Conservation (phyloP, 2,329 filamentous ascomycete species). For the Venturia pyrina region DNA sequence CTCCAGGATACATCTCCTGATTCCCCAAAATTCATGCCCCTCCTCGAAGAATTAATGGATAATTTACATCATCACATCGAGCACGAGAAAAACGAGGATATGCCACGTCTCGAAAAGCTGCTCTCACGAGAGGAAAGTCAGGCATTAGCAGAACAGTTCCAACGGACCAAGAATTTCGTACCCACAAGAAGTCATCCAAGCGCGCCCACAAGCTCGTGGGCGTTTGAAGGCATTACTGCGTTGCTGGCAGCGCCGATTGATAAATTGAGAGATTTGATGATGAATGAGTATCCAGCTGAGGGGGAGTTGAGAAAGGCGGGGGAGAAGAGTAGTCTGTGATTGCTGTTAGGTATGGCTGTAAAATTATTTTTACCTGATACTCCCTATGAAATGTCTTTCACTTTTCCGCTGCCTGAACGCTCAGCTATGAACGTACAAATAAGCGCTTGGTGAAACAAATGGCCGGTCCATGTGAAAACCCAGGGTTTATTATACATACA, state of each 20-base stretch:
- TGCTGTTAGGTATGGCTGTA: neutral
- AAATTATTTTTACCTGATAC: neutral
- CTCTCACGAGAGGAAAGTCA: conserved; percentile 15
- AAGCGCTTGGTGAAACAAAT: conserved; percentile 17
- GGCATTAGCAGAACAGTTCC: conserved; percentile 15
- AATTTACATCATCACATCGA: conserved; percentile 17
- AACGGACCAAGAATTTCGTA: conserved; percentile 17
- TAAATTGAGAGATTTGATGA: conserved; percentile 2
- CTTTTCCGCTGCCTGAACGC: neutral
- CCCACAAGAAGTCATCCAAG: conserved; percentile 15
- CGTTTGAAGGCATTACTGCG: neutral
- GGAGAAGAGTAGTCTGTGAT: neutral
- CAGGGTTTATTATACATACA: no score
- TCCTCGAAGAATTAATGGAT: conserved; percentile 16
- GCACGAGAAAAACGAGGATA: conserved; percentile 17
- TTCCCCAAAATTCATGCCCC: conserved; percentile 14
- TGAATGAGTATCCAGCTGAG: conserved; percentile 1
- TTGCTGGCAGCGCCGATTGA: conserved; percentile 5
- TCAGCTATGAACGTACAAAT: conserved; percentile 17
- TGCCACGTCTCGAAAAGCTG: conserved; percentile 17
- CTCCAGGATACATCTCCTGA: neutral
- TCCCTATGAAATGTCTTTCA: neutral
- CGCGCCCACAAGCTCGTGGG: conserved; percentile 8
- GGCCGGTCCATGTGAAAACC: no score
- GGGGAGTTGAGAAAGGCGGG: conserved; percentile 1